These are phyloP conservation scores for Alisma plantagoaquatica DNA, from an alignment of 106 monocot genomes.

Conservation along the genomic window DNA sequence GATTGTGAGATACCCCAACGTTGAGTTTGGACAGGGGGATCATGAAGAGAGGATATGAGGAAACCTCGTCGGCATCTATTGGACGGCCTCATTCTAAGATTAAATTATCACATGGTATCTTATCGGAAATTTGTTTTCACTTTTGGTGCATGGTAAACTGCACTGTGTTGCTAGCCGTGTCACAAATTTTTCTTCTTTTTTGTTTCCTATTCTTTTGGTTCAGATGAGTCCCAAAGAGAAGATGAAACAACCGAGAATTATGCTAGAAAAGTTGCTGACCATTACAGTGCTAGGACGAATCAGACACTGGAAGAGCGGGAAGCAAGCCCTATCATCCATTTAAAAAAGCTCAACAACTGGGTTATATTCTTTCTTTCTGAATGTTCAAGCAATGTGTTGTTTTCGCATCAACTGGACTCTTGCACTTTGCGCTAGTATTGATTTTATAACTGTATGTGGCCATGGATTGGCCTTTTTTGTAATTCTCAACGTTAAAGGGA, in stretches of 20 bases:
- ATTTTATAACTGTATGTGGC: too few relatives aligned
- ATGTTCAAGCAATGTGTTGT: background rate
- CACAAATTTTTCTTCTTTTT: background rate
- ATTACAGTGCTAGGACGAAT: slow-evolving; percentile 93
- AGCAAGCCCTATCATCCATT: slow-evolving; percentile 93
- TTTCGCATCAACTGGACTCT: background rate
- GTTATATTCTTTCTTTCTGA: slow-evolving; percentile 12
- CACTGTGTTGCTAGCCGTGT: too few relatives aligned
- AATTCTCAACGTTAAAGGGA: too few relatives aligned
- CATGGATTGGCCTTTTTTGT: too few relatives aligned
- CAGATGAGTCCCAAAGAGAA: slow-evolving; percentile 10
- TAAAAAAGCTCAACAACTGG: slow-evolving; percentile 99
- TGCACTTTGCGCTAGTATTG: too few relatives aligned
- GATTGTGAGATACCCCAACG: background rate
- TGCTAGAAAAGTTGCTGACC: slow-evolving; percentile 75
- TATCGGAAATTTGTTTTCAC: background rate
- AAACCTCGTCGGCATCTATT: slow-evolving; percentile 28
- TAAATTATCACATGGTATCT: slow-evolving; percentile 1
- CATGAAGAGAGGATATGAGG: slow-evolving; percentile 66
- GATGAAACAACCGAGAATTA: slow-evolving; percentile 46
- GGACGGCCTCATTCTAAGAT: slow-evolving; percentile 39
- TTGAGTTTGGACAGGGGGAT: background rate
- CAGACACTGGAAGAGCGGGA: slow-evolving; percentile 92
- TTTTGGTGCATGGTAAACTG: too few relatives aligned
- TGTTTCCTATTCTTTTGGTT: background rate